phyloP scores from a whole-genome alignment of 192 early-diverging fungal species.

The Backusella circina region DNA sequence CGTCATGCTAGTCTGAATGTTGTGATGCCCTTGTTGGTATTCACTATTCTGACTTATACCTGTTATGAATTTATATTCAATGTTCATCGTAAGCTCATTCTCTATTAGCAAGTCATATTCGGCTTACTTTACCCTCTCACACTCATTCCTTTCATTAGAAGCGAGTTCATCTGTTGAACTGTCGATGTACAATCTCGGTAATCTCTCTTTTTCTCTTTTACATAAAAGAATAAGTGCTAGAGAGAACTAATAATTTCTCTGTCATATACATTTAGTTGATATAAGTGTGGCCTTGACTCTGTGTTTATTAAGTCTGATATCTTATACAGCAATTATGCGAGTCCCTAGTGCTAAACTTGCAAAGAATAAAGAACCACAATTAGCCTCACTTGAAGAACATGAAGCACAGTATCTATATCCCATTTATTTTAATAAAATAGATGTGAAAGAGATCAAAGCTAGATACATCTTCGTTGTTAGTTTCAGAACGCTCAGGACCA shows the following conservation, averaged over 20 bases:
- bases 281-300: not conserved
- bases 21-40: constrained; percentile 18
- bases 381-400: not conserved
- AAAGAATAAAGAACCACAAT: not conserved
- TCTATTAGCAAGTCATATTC: not conserved
- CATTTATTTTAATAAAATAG: not conserved
- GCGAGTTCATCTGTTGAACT: not conserved
- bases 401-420: not conserved
- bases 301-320: not conserved
- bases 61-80: constrained; percentile 20
- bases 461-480: too few species aligned
- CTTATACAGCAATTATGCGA: not conserved
- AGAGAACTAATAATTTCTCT: not conserved
- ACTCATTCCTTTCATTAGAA: not conserved
- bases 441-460: not conserved
- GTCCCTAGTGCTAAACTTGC: not conserved
- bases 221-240: not conserved
- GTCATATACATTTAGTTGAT: not conserved
- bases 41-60: constrained; percentile 15
- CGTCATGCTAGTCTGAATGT: not conserved
- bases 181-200: not conserved
- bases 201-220: not conserved
- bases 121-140: too few species aligned
- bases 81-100: constrained; percentile 17
- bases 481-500: not conserved